A percentile compares a stretch with the other conserved stretches of the same genome.
Evolutionary conservation across 305 asterid genomes (phyloP).

Genomic region (Fraxinus nigra): DNA sequence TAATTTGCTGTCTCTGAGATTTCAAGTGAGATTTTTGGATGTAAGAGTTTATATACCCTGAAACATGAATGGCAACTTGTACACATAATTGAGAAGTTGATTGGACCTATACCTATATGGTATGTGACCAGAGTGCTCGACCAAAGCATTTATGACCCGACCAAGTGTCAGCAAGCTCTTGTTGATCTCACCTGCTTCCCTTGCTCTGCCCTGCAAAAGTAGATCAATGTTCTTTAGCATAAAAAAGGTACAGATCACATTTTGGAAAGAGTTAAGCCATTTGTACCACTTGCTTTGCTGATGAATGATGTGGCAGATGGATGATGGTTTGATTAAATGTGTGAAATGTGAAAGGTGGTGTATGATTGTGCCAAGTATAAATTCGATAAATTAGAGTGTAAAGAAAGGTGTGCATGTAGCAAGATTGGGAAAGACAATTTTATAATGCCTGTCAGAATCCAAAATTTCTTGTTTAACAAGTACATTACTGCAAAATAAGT

Average conservation of each 20-base stretch:
- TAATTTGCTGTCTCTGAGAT: constrained; percentile 53
- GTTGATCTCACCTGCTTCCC: constrained; percentile 59
- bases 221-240: background rate
- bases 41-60: background rate
- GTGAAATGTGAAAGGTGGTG: too few relatives aligned
- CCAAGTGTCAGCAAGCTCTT: constrained; percentile 61
- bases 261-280: background rate
- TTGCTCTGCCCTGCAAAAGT: constrained; percentile 35
- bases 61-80: background rate
- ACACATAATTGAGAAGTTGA: background rate
- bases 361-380: too few relatives aligned
- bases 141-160: constrained; percentile 54
- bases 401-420: too few relatives aligned
- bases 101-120: constrained; percentile 44
- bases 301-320: too few relatives aligned
- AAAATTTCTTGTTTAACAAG: background rate
- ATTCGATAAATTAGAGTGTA: too few relatives aligned
- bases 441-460: background rate
- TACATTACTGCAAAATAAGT: background rate
- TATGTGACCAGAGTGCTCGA: constrained; percentile 50
- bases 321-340: too few relatives aligned
- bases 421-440: background rate
- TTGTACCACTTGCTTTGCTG: too few relatives aligned
- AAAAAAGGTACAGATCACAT: background rate
- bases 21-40: constrained; percentile 10